Evolutionary conservation across 2,329 filamentous ascomycete species (phyloP), one percentile per base, ranked within the genome.

Genomic region (Scedosporium dehoogii): DNA sequence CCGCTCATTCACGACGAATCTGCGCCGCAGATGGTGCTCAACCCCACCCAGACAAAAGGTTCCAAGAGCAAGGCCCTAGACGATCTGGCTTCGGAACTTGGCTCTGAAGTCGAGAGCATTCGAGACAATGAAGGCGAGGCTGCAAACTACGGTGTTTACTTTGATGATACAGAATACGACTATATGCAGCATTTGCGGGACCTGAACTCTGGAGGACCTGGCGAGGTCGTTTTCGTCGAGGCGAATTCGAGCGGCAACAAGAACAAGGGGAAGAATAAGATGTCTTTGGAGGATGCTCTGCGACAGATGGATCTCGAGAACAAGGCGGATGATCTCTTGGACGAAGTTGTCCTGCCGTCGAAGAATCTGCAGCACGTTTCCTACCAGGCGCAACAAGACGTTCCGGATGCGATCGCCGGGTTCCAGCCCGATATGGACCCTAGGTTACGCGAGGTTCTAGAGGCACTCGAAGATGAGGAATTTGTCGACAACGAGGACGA

Each of bases 171-270:
- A 66, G 85, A 91, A 71, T 99, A 99, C 76, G 94, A 99, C 75
- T 99, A 99, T 78, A 99, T 99, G 94, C 94, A 99, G 75, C 94
- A 99, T 75, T 79, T 99, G 81, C 89, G 92, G 62, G 94, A 97
- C 69, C 78, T 99, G n/a, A 87, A 87, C 63, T 75, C 79, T 53
- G 91, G 83, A 5, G 85, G 85, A 25, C 64, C 65, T 3, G 90
- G 90, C 33, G 88, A 92, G 62, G 85, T 88, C 33, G 86, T 92
- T 58, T 97, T 96, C 71, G 83, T 99, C 46, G 92, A 97, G 68
- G 81, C 84, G n/a, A 82, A 84, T 60, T 74, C 79, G 12, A 72
- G 79, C n/a, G 81, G 82, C 62, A 84, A 82, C 67, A 90, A 90
- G 73, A 79, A 77, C 25, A 92, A 92, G 75, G 85, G 81, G 4